These are phyloP conservation scores for Coemansia sp. DNA, from an alignment of 192 early-diverging fungal genomes.

Conservation along the genomic window DNA sequence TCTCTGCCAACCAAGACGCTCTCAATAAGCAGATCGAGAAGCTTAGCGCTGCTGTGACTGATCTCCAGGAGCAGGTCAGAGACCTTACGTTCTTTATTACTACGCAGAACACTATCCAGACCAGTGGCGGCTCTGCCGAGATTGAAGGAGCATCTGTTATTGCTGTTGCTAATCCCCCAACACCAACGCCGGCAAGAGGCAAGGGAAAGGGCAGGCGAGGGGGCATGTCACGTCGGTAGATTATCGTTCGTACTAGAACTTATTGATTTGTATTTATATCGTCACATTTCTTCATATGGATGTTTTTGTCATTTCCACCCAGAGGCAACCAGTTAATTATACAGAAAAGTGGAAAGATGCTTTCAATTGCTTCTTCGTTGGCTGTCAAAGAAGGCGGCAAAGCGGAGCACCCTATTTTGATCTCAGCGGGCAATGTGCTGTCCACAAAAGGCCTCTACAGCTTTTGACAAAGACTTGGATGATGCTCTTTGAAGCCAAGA, in stretches of 20 bases:
- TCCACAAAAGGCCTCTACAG: too few species aligned
- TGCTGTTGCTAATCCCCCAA: slow-evolving; percentile 12
- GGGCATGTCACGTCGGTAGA: neutral
- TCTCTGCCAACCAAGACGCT: slow-evolving; percentile 65
- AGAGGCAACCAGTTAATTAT: too few species aligned
- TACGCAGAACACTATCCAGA: slow-evolving; percentile 54
- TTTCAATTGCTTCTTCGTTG: too few species aligned
- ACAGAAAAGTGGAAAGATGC: too few species aligned
- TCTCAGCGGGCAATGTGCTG: too few species aligned
- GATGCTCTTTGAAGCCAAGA: too few species aligned
- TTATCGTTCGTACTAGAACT: neutral
- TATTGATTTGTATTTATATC: neutral
- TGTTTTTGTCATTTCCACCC: too few species aligned
- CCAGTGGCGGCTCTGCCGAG: neutral
- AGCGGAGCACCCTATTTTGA: too few species aligned
- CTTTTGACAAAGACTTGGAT: too few species aligned
- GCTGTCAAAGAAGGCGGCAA: too few species aligned
- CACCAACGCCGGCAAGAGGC: neutral
- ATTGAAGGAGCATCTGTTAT: slow-evolving; percentile 46
- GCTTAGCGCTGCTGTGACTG: slow-evolving; percentile 61
- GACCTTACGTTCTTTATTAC: slow-evolving; percentile 90
- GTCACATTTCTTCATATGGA: neutral
- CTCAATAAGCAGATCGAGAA: slow-evolving; percentile 57
- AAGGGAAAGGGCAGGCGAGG: slow-evolving; percentile 11
- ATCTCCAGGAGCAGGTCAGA: slow-evolving; percentile 82